phyloP scores from a whole-genome alignment of 176 grass and related monocot species.

The Musa itinerans region DNA sequence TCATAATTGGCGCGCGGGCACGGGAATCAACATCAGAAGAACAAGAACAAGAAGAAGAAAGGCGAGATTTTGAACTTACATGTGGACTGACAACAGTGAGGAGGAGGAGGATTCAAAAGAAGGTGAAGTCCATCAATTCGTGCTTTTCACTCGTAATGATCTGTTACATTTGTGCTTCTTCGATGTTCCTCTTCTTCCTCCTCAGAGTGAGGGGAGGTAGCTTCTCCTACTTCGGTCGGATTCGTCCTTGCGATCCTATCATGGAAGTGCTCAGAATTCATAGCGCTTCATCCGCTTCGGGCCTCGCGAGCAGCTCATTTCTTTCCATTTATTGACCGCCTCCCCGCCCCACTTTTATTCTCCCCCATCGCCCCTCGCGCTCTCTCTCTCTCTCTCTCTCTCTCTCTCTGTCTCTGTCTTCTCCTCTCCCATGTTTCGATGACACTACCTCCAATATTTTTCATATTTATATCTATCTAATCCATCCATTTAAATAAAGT shows the following conservation, averaged over 20 bases:
- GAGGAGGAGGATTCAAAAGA: no score
- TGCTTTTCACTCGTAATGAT: no score
- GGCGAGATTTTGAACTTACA: neutral
- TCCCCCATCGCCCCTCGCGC: no score
- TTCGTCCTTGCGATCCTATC: neutral
- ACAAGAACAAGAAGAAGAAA: neutral
- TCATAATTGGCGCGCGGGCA: neutral
- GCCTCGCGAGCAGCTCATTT: neutral
- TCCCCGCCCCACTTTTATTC: neutral
- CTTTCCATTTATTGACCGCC: constrained; percentile 1
- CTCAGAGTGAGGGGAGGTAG: no score
- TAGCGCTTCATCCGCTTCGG: neutral
- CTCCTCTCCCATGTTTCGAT: neutral
- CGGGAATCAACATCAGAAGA: neutral
- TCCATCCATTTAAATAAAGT: no score
- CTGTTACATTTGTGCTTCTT: neutral
- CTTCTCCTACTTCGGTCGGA: neutral
- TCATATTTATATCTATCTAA: no score
- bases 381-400: neutral
- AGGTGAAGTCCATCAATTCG: no score
- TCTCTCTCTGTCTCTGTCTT: neutral
- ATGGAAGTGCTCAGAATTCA: neutral
- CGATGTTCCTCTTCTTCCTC: neutral
- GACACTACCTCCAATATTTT: no score
- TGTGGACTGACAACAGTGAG: no score